phyloP scores from a whole-genome alignment of 352 stramenopile genomes.

The Globisporangium acanthophoron region DNA sequence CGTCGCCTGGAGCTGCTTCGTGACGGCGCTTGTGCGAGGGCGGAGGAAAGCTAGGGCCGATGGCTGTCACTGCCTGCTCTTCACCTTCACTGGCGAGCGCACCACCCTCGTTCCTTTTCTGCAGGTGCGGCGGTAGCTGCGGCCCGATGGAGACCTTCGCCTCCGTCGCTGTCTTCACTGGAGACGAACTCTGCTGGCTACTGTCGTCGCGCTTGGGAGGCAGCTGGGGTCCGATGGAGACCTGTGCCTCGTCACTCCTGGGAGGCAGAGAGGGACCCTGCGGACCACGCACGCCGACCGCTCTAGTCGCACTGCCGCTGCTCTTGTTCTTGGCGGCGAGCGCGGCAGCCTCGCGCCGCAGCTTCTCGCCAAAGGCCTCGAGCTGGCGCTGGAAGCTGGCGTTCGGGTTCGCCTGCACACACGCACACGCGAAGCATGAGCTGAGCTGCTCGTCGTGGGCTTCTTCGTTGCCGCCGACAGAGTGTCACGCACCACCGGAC shows the following conservation, averaged over 20 bases:
- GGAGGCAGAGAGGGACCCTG: conserved; percentile 10
- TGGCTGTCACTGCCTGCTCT: not conserved
- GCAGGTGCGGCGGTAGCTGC: conserved; percentile 37
- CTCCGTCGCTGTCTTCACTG: conserved; percentile 3
- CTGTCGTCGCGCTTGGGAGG: not conserved
- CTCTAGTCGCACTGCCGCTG: not conserved
- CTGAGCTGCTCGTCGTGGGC: not conserved
- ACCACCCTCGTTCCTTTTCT: not conserved
- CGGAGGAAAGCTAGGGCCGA: conserved; percentile 10
- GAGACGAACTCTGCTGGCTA: not conserved
- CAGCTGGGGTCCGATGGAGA: not conserved
- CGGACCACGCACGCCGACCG: conserved; percentile 7
- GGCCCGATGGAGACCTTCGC: conserved; percentile 38
- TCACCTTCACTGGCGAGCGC: conserved; percentile 6
- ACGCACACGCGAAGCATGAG: not conserved
- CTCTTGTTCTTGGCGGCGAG: conserved; percentile 8
- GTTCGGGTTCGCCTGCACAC: conserved; percentile 51
- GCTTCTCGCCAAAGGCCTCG: conserved; percentile 40
- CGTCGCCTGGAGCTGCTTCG: not conserved
- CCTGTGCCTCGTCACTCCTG: not conserved
- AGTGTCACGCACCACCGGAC: conserved; percentile 32
- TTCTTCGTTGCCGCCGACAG: not conserved
- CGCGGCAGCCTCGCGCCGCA: conserved; percentile 20
- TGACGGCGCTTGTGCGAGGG: conserved; percentile 5
- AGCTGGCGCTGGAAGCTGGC: conserved; percentile 63